phyloP scores from a whole-genome alignment of 345 rosid species.

The Conringia planisiliqua region DNA sequence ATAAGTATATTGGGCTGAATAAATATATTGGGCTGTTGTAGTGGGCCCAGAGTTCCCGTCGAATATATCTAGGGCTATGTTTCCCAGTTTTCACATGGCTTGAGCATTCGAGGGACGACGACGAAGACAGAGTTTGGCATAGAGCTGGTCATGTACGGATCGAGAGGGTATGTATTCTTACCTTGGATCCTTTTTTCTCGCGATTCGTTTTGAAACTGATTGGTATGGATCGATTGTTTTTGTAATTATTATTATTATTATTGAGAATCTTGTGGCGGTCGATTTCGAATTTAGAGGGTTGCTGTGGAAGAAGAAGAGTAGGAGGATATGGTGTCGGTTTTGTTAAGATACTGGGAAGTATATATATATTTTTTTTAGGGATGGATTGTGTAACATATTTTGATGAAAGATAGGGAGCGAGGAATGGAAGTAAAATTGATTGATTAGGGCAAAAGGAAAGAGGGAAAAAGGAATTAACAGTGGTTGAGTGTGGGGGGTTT shows the following conservation, averaged over 20 bases:
- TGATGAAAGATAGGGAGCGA: too few relatives aligned
- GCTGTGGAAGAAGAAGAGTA: too few relatives aligned
- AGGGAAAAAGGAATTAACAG: conserved; percentile 52
- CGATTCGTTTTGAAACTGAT: too few relatives aligned
- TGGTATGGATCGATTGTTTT: too few relatives aligned
- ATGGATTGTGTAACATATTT: neutral
- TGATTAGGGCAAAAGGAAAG: neutral
- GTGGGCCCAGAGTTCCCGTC: neutral
- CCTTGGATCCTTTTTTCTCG: neutral
- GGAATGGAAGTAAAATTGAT: too few relatives aligned
- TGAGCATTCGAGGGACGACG: neutral
- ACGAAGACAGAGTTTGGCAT: neutral
- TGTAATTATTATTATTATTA: too few relatives aligned
- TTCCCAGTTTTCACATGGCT: neutral
- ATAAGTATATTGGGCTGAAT: too few relatives aligned
- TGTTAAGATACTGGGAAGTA: neutral
- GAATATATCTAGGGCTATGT: neutral
- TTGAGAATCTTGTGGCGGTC: neutral
- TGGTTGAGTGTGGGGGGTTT: conserved; percentile 88
- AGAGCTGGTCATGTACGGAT: conserved; percentile 44
- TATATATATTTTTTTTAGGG: neutral
- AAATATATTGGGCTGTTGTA: neutral
- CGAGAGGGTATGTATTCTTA: conserved; percentile 45
- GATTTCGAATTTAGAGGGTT: too few relatives aligned
- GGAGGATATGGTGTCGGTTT: too few relatives aligned